phyloP scores from a whole-genome alignment of 1,284 basidiomycete species.

The Fistulina hepatica region DNA sequence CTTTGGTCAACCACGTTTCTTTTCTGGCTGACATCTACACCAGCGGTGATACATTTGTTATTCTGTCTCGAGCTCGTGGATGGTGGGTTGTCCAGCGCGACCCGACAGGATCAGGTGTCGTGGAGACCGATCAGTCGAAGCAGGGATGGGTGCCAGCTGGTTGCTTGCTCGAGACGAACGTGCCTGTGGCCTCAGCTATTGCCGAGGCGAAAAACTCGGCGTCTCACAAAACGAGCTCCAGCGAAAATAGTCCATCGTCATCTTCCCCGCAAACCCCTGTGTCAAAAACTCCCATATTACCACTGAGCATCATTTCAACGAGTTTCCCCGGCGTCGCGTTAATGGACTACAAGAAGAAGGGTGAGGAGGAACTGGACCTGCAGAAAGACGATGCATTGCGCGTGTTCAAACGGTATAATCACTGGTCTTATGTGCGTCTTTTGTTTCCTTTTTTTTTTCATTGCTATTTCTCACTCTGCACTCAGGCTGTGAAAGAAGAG shows the following conservation, averaged over 20 bases:
- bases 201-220: slow-evolving; percentile 57
- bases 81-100: slow-evolving; percentile 99
- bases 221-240: slow-evolving; percentile 32
- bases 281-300: slow-evolving; percentile 77
- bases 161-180: slow-evolving; percentile 86
- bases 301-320: slow-evolving; percentile 81
- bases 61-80: slow-evolving; percentile 86
- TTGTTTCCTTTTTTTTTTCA: slow-evolving; percentile 5
- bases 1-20: slow-evolving; percentile 2
- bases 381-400: slow-evolving; percentile 78
- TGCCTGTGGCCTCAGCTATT: slow-evolving; percentile 68
- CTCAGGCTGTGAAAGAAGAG: slow-evolving; percentile 77
- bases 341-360: slow-evolving; percentile 90
- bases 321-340: slow-evolving; percentile 90
- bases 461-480: slow-evolving; percentile 9
- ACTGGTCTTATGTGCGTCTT: slow-evolving; percentile 82
- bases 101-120: slow-evolving; percentile 71
- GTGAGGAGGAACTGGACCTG: slow-evolving; percentile 81
- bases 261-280: slow-evolving; percentile 20
- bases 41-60: slow-evolving; percentile 86
- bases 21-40: slow-evolving; percentile 11
- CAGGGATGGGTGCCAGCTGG: slow-evolving; percentile 88
- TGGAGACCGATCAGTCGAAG: slow-evolving; percentile 63
- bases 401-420: slow-evolving; percentile 96
- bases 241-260: slow-evolving; percentile 26